A percentile compares a stretch with the other conserved stretches of the same genome.
Evolutionary conservation across 805 yeast species (phyloP).

Genomic region (Limtongia smithiae): DNA sequence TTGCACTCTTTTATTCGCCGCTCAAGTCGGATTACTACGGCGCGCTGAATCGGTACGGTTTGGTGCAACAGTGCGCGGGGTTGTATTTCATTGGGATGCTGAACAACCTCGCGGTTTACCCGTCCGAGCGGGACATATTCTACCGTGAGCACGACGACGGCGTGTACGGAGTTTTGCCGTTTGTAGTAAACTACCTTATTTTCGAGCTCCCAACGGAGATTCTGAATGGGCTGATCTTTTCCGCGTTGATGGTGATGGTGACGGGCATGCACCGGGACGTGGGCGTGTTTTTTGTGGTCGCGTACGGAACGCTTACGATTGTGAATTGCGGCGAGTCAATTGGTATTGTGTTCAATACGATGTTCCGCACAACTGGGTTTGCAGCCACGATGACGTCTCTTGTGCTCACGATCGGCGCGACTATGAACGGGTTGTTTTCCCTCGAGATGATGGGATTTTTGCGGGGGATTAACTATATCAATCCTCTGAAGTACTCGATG

Average conservation of each 20-base stretch:
- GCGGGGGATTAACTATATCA: slow-evolving; percentile 67
- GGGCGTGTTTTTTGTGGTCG: slow-evolving; percentile 61
- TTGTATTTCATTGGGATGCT: slow-evolving; percentile 76
- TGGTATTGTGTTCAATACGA: slow-evolving; percentile 74
- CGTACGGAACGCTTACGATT: slow-evolving; percentile 51
- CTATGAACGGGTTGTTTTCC: slow-evolving; percentile 84
- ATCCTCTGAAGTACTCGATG: slow-evolving; percentile 60
- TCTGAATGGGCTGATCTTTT: slow-evolving; percentile 53
- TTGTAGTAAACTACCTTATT: slow-evolving; percentile 55
- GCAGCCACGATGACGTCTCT: slow-evolving; percentile 72
- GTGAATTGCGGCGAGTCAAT: slow-evolving; percentile 79
- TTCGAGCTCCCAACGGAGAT: slow-evolving; percentile 70
- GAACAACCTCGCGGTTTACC: slow-evolving; percentile 72
- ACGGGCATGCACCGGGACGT: slow-evolving; percentile 70
- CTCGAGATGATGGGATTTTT: slow-evolving; percentile 67
- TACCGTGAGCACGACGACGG: slow-evolving; percentile 76
- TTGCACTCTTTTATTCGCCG: slow-evolving; percentile 66
- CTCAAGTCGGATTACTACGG: slow-evolving; percentile 47
- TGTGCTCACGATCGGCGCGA: slow-evolving; percentile 63
- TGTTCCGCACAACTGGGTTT: slow-evolving; percentile 71
- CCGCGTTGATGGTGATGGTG: slow-evolving; percentile 62
- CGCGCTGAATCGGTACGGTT: slow-evolving; percentile 65
- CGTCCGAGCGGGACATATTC: slow-evolving; percentile 67
- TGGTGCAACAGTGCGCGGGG: slow-evolving; percentile 69
- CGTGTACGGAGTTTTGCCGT: slow-evolving; percentile 62